Base-by-base conservation (phyloP, 805 yeast genomes). In the Starmerella bombi region DNA sequence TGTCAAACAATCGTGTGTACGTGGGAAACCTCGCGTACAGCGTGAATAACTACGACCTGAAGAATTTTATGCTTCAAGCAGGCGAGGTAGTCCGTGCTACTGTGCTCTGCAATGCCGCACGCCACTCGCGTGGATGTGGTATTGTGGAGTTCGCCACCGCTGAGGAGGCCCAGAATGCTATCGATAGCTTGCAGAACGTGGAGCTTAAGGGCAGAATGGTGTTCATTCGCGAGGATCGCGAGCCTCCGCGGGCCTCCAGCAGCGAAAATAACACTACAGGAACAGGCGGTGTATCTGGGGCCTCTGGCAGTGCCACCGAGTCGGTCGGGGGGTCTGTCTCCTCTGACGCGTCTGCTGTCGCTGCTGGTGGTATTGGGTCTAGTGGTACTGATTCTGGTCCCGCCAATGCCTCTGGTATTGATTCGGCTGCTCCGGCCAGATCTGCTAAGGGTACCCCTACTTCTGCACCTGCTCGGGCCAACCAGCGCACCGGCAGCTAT, bases 221-320 rank as follows among this genome's bases (percentile, higher is more conserved):
- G 42, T 93, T 81, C 50, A 82, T 85, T n/a, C 76, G 94, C 52
- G 80, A 76, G 45, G 94, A 93, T 36, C 77, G 96, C 63, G 93
- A 85, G 61, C 82, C 57, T 91, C 63, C 36, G 67, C 57, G 58
- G 52, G 50, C 45, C 34, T 33, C 28, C 27, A 32, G 37, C 12
- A 37, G 37, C 3, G 38, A 37, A 23, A n/a, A n/a, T n/a, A n/a
- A n/a, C n/a, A n/a, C n/a, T n/a, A n/a, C n/a, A n/a, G n/a, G n/a
- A n/a, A n/a, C n/a, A n/a, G n/a, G n/a, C n/a, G n/a, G n/a, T n/a
- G n/a, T n/a, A n/a, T n/a, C n/a, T n/a, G 27, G 27, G 7, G 27
- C 27, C 12, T 10, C 31, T 10, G 17, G 8, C 14, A 15, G 17
- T 15, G 17, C 31, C 31, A 7, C 17, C 8, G 31, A 10, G 17